Evolutionary conservation across 495 filamentous ascomycete genomes (phyloP).

Genomic region (Evernia prunastri): DNA sequence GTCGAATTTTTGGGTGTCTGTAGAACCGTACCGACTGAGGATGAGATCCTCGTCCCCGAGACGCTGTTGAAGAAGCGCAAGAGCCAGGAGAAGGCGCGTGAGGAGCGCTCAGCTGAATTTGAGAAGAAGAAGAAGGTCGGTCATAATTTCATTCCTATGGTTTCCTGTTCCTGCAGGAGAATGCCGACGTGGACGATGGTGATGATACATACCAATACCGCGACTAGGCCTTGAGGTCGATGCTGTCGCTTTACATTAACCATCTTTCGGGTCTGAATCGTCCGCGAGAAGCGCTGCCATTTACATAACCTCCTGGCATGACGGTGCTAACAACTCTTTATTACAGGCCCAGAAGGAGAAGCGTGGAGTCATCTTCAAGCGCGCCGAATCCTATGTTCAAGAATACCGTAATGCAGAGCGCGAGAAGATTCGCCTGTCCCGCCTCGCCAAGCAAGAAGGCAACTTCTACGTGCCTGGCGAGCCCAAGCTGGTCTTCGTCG

Average conservation of each 20-base stretch:
- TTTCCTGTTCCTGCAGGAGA: conserved; percentile 13
- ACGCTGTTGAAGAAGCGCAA: conserved; percentile 99
- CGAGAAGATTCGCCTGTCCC: conserved; percentile 90
- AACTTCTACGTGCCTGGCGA: conserved; percentile 90
- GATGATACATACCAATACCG: conserved; percentile 74
- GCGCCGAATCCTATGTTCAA: conserved; percentile 98
- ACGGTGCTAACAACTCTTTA: conserved; percentile 18
- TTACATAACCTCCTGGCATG: conserved; percentile 26
- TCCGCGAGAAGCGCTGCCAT: conserved; percentile 23
- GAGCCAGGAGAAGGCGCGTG: conserved; percentile 96
- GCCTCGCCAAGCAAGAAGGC: conserved; percentile 83
- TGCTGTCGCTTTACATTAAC: conserved; percentile 93
- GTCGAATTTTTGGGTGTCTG: conserved; percentile 39
- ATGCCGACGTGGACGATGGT: conserved; percentile 37
- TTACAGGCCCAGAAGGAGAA: conserved; percentile 90
- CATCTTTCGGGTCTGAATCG: conserved; percentile 99
- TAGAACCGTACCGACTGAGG: conserved; percentile 79
- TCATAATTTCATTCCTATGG: conserved; percentile 18
- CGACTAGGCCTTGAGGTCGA: conserved; percentile 88
- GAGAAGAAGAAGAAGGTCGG: conserved; percentile 86
- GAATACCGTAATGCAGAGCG: conserved; percentile 98
- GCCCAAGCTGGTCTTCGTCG: conserved; percentile 93
- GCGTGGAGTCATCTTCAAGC: conserved; percentile 97
- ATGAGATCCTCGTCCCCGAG: conserved; percentile 93
- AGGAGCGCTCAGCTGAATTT: conserved; percentile 70